phyloP scores from a whole-genome alignment of 768 basidiomycete genomes.

The Russula vinacea region DNA sequence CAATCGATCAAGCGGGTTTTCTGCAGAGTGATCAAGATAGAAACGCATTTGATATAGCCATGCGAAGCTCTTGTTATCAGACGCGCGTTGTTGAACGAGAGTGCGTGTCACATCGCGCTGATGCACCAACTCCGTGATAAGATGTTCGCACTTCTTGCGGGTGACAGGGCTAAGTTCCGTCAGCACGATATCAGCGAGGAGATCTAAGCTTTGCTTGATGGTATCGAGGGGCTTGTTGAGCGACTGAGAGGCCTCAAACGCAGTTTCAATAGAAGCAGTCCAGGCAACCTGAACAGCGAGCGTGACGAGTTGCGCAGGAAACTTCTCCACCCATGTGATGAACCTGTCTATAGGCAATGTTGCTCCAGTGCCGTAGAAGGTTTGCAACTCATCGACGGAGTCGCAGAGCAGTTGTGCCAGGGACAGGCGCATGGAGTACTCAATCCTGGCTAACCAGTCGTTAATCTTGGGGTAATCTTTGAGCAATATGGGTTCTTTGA shows the following conservation, averaged over 20 bases:
- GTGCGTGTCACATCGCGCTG: slow-evolving; percentile 91
- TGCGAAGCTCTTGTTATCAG: slow-evolving; percentile 69
- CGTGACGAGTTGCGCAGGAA: slow-evolving; percentile 94
- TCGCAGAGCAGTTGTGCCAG: slow-evolving; percentile 78
- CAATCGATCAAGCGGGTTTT: slow-evolving; percentile 77
- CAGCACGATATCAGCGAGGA: slow-evolving; percentile 95
- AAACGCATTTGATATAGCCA: slow-evolving; percentile 99
- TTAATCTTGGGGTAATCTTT: slow-evolving; percentile 98
- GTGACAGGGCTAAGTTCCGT: slow-evolving; percentile 85
- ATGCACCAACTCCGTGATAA: slow-evolving; percentile 98
- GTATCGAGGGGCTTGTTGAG: slow-evolving; percentile 70
- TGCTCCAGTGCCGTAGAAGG: slow-evolving; percentile 69
- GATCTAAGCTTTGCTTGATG: slow-evolving; percentile 78
- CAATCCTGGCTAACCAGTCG: slow-evolving; percentile 93
- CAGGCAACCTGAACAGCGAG: slow-evolving; percentile 94
- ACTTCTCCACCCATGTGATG: slow-evolving; percentile 88
- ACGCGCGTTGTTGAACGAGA: slow-evolving; percentile 62
- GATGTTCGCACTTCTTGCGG: slow-evolving; percentile 97
- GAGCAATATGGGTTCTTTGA: slow-evolving; percentile 77
- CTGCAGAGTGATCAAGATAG: slow-evolving; percentile 71
- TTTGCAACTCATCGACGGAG: slow-evolving; percentile 74
- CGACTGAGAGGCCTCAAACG: slow-evolving; percentile 52
- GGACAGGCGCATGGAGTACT: slow-evolving; percentile 89
- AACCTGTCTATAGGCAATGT: slow-evolving; percentile 63
- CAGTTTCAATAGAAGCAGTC: slow-evolving; percentile 78